Evolutionary conservation across 352 stramenopile species (phyloP).

Genomic region (Globisporangium yorkense): DNA sequence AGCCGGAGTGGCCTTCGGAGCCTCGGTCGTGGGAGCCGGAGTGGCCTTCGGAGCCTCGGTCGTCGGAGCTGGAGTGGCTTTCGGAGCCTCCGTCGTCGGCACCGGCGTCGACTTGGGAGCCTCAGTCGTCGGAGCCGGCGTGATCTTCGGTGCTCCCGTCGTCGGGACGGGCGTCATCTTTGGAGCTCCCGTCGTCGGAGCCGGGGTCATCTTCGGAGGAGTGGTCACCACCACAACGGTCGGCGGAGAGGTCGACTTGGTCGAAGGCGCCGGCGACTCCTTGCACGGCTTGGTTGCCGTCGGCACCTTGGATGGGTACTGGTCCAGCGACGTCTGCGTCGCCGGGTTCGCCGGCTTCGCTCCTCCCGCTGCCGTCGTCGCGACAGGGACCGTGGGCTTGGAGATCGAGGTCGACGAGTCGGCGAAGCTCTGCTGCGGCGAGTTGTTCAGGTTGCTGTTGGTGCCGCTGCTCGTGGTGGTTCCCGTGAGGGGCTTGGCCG

Average conservation of each 20-base stretch:
- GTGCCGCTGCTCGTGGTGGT: slow-evolving; percentile 1
- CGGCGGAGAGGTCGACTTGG: slow-evolving; percentile 2
- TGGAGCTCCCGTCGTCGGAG: slow-evolving; percentile 1
- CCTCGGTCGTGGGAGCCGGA: neutral
- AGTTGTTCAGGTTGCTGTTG: slow-evolving; percentile 11
- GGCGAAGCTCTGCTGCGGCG: slow-evolving; percentile 11
- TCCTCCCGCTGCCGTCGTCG: neutral
- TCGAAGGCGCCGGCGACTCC: slow-evolving; percentile 5
- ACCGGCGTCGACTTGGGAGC: slow-evolving; percentile 5
- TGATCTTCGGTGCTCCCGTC: slow-evolving; percentile 4
- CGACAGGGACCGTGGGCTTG: slow-evolving; percentile 5
- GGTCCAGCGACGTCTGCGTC: slow-evolving; percentile 5
- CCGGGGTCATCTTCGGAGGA: slow-evolving; percentile 3
- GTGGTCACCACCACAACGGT: neutral
- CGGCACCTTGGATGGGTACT: slow-evolving; percentile 14
- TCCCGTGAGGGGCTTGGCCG: slow-evolving; percentile 1
- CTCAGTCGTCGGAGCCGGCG: neutral
- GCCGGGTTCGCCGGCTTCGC: slow-evolving; percentile 8
- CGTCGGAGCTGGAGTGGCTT: slow-evolving; percentile 5
- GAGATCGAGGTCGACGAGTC: slow-evolving; percentile 11
- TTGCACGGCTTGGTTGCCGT: slow-evolving; percentile 12
- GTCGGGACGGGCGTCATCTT: slow-evolving; percentile 8
- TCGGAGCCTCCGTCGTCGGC: slow-evolving; percentile 2
- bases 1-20: slow-evolving; percentile 3
- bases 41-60: slow-evolving; percentile 1